phyloP scores from a whole-genome alignment of 371 early-diverging fungal species.

The Catenaria anguillulae region DNA sequence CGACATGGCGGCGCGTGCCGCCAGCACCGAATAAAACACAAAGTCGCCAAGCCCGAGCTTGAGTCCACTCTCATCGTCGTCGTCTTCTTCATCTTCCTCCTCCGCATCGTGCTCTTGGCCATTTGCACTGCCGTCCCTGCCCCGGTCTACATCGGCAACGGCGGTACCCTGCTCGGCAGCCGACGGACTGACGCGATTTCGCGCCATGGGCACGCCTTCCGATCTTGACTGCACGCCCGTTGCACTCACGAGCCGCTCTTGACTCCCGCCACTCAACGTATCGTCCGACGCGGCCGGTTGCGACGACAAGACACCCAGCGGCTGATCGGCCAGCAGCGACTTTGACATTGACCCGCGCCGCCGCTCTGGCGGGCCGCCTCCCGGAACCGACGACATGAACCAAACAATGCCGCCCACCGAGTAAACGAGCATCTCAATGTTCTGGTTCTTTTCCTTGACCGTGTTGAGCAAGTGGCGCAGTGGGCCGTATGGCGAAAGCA shows the following conservation, averaged over 20 bases:
- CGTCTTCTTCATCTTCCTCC: conserved; percentile 11
- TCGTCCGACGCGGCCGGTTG: not conserved
- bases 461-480: conserved; percentile 64
- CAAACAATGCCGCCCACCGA: conserved; percentile 27
- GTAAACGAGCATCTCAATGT: conserved; percentile 9
- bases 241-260: no score
- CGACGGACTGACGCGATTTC: no score
- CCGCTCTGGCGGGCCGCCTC: not conserved
- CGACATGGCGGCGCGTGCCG: conserved; percentile 59
- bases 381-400: conserved; percentile 43
- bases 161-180: no score
- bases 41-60: conserved; percentile 80
- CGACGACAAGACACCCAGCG: not conserved
- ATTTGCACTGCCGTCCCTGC: conserved; percentile 11
- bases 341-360: no score
- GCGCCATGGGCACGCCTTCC: no score
- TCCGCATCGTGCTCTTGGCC: conserved; percentile 70
- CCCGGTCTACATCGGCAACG: not conserved
- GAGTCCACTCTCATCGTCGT: conserved; percentile 28
- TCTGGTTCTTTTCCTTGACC: conserved; percentile 41
- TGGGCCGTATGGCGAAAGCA: conserved; percentile 80
- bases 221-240: no score
- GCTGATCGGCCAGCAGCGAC: not conserved
- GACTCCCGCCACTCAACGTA: not conserved
- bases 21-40: conserved; percentile 74